phyloP scores from a whole-genome alignment of 139 green algal species.

The Auxenochlorella pyrenoidosa region DNA sequence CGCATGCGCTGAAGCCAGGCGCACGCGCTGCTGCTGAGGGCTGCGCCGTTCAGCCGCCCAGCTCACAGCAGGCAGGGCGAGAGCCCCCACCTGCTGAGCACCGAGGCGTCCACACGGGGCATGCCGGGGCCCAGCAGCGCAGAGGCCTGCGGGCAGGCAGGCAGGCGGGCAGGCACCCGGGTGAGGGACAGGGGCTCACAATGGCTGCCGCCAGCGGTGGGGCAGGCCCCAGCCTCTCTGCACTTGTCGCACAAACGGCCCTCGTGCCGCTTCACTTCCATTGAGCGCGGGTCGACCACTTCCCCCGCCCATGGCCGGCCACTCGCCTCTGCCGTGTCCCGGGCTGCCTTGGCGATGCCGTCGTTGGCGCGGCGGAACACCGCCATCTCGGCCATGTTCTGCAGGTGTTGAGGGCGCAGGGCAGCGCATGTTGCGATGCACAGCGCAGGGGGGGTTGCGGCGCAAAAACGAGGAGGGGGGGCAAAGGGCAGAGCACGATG shows the following conservation, averaged over 20 bases:
- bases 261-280: too few species aligned
- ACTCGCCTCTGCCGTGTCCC: not conserved
- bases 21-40: not conserved
- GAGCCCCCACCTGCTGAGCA: slow-evolving; percentile 12
- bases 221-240: too few species aligned
- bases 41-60: not conserved
- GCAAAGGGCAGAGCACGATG: too few species aligned
- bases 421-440: too few species aligned
- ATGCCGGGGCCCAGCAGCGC: slow-evolving; percentile 21
- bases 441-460: not conserved
- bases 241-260: too few species aligned
- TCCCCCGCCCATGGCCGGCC: not conserved
- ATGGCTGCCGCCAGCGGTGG: not conserved
- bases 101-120: not conserved
- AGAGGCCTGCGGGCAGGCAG: not conserved
- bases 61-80: too few species aligned
- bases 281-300: too few species aligned
- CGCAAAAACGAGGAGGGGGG: not conserved
- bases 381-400: slow-evolving; percentile 17
- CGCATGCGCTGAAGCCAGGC: not conserved
- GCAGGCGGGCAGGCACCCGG: too few species aligned
- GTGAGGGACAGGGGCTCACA: not conserved
- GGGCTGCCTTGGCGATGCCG: slow-evolving; percentile 4
- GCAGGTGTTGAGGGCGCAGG: not conserved
- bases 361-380: slow-evolving; percentile 29